Evolutionary conservation across 257 asterid genomes (phyloP), one percentile per base, ranked within the genome.

Genomic region (Avicennia marina): DNA sequence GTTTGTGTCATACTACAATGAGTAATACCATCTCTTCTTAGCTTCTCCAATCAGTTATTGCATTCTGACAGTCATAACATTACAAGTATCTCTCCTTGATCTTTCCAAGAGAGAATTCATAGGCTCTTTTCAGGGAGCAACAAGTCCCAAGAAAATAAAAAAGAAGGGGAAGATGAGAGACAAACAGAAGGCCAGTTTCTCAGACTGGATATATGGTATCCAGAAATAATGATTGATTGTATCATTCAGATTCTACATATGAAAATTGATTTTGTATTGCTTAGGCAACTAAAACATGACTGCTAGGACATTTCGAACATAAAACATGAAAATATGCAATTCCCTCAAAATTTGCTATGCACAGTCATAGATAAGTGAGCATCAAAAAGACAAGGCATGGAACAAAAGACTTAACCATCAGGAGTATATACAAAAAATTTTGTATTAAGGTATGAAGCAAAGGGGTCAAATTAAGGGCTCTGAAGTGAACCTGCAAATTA

Each of bases 401-500:
- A 43, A 15, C 0, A 7, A 21, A 3, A 62, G 43, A 43, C 27
- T 34, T 42, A 19, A 36, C 2, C 17, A 12, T 47, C 19, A 33
- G 12, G 26, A 25, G 17, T 2, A 40, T 8, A 40, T 4, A 15
- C 7, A 15, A 2, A 40, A 47, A 13, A 6, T 43, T 16, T 5
- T 4, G 4, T 5, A 13, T 43, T 43, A 16, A 16, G 6, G 20
- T 43, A 1, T 13, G 18, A 16, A 1, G 20, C 7, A 13, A 49
- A 29, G 9, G 25, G 31, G 50, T 7, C 25, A 34, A 21, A 13
- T 26, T 8, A 56, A 51, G 58, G 36, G 15, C 16, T 16, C 16
- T 43, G 11, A 20, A 40, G 40, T 63, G 70, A 60, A 81, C 86
- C 94, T 84, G 86, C 71, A 84, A 56, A 56, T 70, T 76, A 53